Evolutionary conservation across 768 basidiomycete species (phyloP), one percentile per base, ranked within the genome.

Genomic region (Leucocoprinus birnbaumii): DNA sequence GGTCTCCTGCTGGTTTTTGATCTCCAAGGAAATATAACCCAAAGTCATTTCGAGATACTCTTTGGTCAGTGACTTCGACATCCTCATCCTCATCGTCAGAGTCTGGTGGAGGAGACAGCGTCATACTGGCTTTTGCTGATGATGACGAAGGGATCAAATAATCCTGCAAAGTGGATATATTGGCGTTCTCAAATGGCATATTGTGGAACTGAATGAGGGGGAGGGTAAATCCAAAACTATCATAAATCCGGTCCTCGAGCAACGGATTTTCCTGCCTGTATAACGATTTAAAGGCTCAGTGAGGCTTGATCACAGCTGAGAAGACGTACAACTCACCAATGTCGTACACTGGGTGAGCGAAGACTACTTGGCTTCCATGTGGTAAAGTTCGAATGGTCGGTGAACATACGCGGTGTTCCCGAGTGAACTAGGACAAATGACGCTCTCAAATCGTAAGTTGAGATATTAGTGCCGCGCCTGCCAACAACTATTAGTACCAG

Each of bases 161-260:
- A n/a, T n/a, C n/a, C n/a, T n/a, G n/a, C n/a, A n/a, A n/a, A n/a
- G n/a, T n/a, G n/a, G n/a, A n/a, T n/a, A n/a, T n/a, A n/a, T n/a
- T n/a, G n/a, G n/a, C n/a, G n/a, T n/a, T n/a, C n/a, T n/a, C n/a
- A n/a, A n/a, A n/a, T n/a, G n/a, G n/a, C n/a, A 67, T 61, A 31
- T 61, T 59, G 27, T 71, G 65, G 44, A 73, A 71, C 54, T 71
- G 57, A 2, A 75, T 48, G 9, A 75, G 66, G 1, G 72, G 73
- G 3, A 68, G 57, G 4, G 68, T 62, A 14, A 68, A 65, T 2
- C 69, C 65, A 48, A 71, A 75, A 16, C 68, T 69, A 34, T 73
- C 70, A 9, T 72, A 31, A 10, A 68, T 66, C 44, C 68, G 49
- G 37, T 72, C 70, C 11, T 48, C 55, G 13, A 68, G 22, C n/a